A percentile compares a stretch with the other conserved stretches of the same genome.
Conservation (phyloP, 2,329 filamentous ascomycete genomes). For the Venturia asperata region DNA sequence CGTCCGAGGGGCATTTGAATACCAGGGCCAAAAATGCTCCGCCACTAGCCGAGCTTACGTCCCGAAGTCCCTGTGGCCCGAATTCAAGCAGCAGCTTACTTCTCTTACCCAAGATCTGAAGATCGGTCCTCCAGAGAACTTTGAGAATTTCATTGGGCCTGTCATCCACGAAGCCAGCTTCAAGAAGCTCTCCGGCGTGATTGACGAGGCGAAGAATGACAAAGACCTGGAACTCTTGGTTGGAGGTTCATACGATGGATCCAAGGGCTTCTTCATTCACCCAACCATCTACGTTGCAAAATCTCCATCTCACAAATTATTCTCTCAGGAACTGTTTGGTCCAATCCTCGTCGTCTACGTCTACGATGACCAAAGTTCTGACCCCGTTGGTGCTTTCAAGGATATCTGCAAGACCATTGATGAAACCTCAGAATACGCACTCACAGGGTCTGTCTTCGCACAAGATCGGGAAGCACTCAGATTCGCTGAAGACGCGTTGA, state of each 20-base stretch:
- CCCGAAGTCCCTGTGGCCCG: slow-evolving; percentile 64
- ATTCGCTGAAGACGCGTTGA: slow-evolving; percentile 61
- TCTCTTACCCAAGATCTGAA: slow-evolving; percentile 64
- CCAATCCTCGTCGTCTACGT: slow-evolving; percentile 68
- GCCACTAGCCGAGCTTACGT: slow-evolving; percentile 77
- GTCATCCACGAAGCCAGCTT: slow-evolving; percentile 79
- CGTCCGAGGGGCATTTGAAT: slow-evolving; percentile 82
- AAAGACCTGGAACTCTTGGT: slow-evolving; percentile 62
- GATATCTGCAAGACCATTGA: slow-evolving; percentile 59
- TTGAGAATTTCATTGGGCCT: slow-evolving; percentile 75
- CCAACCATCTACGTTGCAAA: slow-evolving; percentile 74
- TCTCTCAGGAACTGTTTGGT: slow-evolving; percentile 76
- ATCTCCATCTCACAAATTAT: slow-evolving; percentile 65
- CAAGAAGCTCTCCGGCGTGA: slow-evolving; percentile 68
- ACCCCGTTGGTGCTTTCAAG: slow-evolving; percentile 48
- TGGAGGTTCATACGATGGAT: slow-evolving; percentile 70
- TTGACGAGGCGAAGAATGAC: slow-evolving; percentile 74
- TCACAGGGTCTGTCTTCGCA: slow-evolving; percentile 72
- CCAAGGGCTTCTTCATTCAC: slow-evolving; percentile 74
- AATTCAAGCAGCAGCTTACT: slow-evolving; percentile 61
- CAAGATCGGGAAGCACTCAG: slow-evolving; percentile 58
- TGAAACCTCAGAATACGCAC: slow-evolving; percentile 64
- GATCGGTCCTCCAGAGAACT: slow-evolving; percentile 62
- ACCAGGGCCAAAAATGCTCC: slow-evolving; percentile 86
- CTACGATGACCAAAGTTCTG: slow-evolving; percentile 59